Evolutionary conservation across 169 alveolate species (phyloP), one percentile per base, ranked within the genome.

Genomic region (Eimeria mitis): DNA sequence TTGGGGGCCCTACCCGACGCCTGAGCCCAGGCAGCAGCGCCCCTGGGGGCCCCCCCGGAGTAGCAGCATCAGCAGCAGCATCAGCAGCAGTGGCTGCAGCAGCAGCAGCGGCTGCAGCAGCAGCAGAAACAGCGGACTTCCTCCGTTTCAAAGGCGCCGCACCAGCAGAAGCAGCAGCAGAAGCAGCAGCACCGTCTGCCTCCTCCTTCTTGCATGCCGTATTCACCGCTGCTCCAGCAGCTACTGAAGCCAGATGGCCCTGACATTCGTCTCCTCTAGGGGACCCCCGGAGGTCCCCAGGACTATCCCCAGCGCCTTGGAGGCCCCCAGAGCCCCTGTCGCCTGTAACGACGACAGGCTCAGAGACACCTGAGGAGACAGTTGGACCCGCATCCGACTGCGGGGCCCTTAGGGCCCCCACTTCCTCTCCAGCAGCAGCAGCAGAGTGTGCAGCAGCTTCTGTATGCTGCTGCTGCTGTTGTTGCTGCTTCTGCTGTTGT

Each of bases 221-320:
- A 5, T 14, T 14, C 6, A 2, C 73, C 28, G 73, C 40, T 63
- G 73, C 73, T 28, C 4, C 73, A 25, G 73, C 14, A 25, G 34
- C 9, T 14, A 28, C 40, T 25, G 73, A 5, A 28, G 9, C 73
- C 13, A 59, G 6, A 8, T 5, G 4, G 40, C 42, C 42, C 14
- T 54, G 54, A n/a, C 34, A 6, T 21, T 71, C 31, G 19, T 34
- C 54, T 71, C 23, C 83, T 37, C 23, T 23, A 21, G 83, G 83
- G 83, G 37, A n/a, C 83, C 83, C 83, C 83, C 5, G 25, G 83
- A 54, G 49, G 54, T 8, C 83, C 54, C 83, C 83, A 37, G 49
- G 1, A 40, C 47, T 25, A 40, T 68, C 78, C 11, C 14, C 11
- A 14, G n/a, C 14, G 2, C 31, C 25, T 14, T 37, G 83, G 25